Evolutionary conservation across 2,329 filamentous ascomycete genomes (phyloP).

Genomic region (Colletotrichum sp.): DNA sequence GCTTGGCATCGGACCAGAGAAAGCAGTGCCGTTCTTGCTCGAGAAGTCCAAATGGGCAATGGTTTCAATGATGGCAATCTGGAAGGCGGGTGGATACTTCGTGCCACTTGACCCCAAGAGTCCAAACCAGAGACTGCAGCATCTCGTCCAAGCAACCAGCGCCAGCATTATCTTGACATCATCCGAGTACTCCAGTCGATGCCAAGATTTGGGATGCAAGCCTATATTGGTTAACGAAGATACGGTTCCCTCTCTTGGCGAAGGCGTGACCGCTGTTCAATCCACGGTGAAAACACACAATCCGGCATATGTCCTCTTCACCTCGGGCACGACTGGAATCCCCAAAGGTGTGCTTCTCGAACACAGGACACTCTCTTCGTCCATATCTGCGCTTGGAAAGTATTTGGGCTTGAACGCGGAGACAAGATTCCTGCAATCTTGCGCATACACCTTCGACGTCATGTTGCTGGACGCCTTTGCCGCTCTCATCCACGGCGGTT

Average conservation of each 20-base stretch:
- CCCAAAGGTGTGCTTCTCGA: conserved; percentile 32
- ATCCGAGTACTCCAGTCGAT: neutral
- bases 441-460: conserved; percentile 25
- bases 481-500: conserved; percentile 10
- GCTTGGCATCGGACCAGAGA: conserved; percentile 21
- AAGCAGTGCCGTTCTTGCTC: conserved; percentile 7
- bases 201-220: neutral
- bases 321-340: conserved; percentile 30
- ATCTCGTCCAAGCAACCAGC: neutral
- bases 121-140: neutral
- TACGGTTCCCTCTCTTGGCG: neutral
- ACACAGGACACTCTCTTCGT: conserved; percentile 23
- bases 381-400: neutral
- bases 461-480: conserved; percentile 17
- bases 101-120: conserved; percentile 8
- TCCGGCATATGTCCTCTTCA: conserved; percentile 30
- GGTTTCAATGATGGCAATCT: conserved; percentile 8
- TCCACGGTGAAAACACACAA: neutral
- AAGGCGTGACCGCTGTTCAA: neutral
- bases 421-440: conserved; percentile 28
- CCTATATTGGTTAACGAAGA: neutral
- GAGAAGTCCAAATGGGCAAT: conserved; percentile 9
- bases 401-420: neutral
- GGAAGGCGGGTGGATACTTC: conserved; percentile 3
- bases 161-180: neutral